These are phyloP conservation scores for Candida ulmi DNA, from an alignment of 805 yeast genomes.

Conservation along the genomic window DNA sequence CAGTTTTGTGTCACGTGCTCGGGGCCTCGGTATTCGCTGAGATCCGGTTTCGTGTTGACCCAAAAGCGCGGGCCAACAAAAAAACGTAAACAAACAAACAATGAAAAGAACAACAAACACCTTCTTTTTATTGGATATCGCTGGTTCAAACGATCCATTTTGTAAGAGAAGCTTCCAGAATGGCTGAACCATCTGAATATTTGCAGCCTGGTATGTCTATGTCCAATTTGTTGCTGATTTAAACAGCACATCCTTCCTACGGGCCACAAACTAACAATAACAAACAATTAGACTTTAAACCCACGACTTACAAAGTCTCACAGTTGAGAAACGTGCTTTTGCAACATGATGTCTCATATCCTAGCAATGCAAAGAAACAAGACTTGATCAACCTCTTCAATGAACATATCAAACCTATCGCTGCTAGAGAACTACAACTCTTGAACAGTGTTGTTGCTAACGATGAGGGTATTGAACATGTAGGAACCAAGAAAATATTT, in stretches of 20 bases:
- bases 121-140: too few species aligned
- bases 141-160: too few species aligned
- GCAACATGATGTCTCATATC: constrained; percentile 55
- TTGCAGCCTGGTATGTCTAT: constrained; percentile 27
- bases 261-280: too few species aligned
- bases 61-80: too few species aligned
- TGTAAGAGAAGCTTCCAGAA: background rate
- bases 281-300: constrained; percentile 55
- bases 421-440: constrained; percentile 34
- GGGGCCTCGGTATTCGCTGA: too few species aligned
- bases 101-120: background rate
- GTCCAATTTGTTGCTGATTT: background rate
- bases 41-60: too few species aligned
- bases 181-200: constrained; percentile 27
- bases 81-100: background rate
- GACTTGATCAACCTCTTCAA: constrained; percentile 58
- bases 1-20: too few species aligned
- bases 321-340: constrained; percentile 62
- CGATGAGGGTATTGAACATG: constrained; percentile 35
- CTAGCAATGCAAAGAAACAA: constrained; percentile 62
- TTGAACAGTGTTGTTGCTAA: constrained; percentile 27
- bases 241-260: background rate
- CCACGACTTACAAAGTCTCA: constrained; percentile 58
- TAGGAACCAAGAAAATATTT: constrained; percentile 14
- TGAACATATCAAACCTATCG: constrained; percentile 43